Evolutionary conservation across 768 basidiomycete genomes (phyloP), one percentile per base, ranked within the genome.

Genomic region (Kwoniella shandongensis): DNA sequence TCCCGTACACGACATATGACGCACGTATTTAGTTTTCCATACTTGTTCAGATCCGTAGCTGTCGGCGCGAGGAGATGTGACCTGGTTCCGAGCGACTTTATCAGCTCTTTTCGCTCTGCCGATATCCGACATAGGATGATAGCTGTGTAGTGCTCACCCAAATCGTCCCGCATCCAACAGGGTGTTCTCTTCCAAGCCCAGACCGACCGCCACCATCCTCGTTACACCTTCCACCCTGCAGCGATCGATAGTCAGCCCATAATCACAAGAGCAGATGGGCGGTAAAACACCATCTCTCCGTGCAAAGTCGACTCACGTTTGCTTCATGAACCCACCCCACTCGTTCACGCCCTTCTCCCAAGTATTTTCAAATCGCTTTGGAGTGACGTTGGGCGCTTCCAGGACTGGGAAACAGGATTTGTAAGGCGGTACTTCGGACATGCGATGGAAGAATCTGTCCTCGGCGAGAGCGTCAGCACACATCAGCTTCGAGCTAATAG

Each of bases 11-110:
- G 32, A 45, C 32, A 13, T 5, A 18, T 30, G 18, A 59, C 65
- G 51, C 42, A 71, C 71, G 69, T 66, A 25, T 70, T 53, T 23
- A 67, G 46, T 44, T 72, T 70, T 20, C 88, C 85, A 66, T 88
- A 93, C 69, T 87, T 89, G 17, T 78, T 75, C 18, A 98, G 81
- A 74, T 97, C 88, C 4, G 93, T 96, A 1, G 93, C 90, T 0
- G 93, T 98, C 12, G 93, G 93, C 0, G 91, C 93, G 20, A 98
- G 83, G 22, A 96, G 74, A 75, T 98, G 93, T 6, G 89, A 86
- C 5, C 88, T 85, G 73, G n/a, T 27, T 22, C 12, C 17, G 15
- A 30, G 36, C 25, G 15, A 6, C 26, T 11, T 6, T 23, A 36
- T 12, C 20, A 49, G 48, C 18, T 18, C n/a, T n/a, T n/a, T n/a